Evolutionary conservation across 257 asterid species (phyloP).

Genomic region (Solanum acaule): DNA sequence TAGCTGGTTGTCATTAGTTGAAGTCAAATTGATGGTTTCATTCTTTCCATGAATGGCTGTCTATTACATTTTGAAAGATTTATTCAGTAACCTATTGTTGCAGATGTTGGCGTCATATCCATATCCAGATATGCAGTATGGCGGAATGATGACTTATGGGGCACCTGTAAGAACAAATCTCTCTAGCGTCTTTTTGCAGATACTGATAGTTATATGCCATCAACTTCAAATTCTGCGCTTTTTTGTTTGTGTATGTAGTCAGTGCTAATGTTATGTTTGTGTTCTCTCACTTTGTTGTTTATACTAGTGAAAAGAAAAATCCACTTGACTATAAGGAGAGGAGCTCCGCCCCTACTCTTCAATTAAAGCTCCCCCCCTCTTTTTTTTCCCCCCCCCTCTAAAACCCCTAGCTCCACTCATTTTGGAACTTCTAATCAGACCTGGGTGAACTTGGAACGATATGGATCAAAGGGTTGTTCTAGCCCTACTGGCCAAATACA

Average conservation of each 20-base stretch:
- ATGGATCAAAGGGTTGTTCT: too few relatives aligned
- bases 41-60: background rate
- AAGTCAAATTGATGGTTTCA: background rate
- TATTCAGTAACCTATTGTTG: conserved; percentile 3
- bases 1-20: background rate
- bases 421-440: too few relatives aligned
- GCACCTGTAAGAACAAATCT: conserved; percentile 45
- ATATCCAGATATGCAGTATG: conserved; percentile 56
- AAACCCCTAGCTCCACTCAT: too few relatives aligned
- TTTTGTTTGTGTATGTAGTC: background rate
- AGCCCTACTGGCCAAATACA: too few relatives aligned
- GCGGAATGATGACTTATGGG: conserved; percentile 54
- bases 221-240: background rate
- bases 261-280: background rate
- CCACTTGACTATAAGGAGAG: too few relatives aligned
- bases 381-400: too few relatives aligned
- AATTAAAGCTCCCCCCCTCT: too few relatives aligned
- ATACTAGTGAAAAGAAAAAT: background rate
- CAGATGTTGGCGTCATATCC: conserved; percentile 74
- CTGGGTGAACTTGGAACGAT: too few relatives aligned
- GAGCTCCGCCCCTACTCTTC: too few relatives aligned
- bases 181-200: background rate
- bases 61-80: background rate
- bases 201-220: background rate
- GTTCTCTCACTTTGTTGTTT: background rate